A percentile compares a stretch with the other conserved stretches of the same genome.
phyloP scores from a whole-genome alignment of 352 stramenopile species.

The Phytopythium aichiense region DNA sequence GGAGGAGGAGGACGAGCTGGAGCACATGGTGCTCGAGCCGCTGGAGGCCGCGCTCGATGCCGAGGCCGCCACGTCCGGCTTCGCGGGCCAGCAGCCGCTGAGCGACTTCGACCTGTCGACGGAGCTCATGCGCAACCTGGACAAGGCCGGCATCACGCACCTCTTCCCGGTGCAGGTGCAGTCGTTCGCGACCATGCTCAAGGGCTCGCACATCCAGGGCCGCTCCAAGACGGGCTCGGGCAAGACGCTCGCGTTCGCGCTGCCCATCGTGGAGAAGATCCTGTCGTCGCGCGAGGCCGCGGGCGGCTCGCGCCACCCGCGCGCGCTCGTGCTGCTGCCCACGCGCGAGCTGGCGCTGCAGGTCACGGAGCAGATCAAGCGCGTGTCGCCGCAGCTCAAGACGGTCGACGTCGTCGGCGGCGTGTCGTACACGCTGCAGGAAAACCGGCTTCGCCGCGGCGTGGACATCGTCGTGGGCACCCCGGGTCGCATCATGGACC shows the following conservation, averaged over 20 bases:
- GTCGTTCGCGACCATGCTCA: constrained; percentile 82
- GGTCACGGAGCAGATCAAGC: constrained; percentile 90
- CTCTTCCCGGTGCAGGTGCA: constrained; percentile 81
- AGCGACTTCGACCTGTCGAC: constrained; percentile 62
- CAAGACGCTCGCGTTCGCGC: constrained; percentile 74
- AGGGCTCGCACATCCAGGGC: constrained; percentile 75
- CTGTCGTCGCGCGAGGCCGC: constrained; percentile 25
- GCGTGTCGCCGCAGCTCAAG: constrained; percentile 86
- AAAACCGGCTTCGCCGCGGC: constrained; percentile 85
- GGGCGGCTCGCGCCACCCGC: constrained; percentile 52
- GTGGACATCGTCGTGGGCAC: constrained; percentile 96
- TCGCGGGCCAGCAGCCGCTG: constrained; percentile 70
- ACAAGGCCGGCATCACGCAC: constrained; percentile 64
- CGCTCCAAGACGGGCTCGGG: constrained; percentile 80
- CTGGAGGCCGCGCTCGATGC: constrained; percentile 13
- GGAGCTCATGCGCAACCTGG: constrained; percentile 53
- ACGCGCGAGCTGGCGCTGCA: constrained; percentile 97
- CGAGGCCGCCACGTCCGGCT: constrained; percentile 27
- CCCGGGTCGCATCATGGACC: constrained; percentile 95
- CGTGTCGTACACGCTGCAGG: constrained; percentile 91
- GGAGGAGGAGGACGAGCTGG: constrained; percentile 23
- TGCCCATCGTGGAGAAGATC: constrained; percentile 79
- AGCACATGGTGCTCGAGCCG: constrained; percentile 47
- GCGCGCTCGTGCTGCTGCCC: constrained; percentile 93
- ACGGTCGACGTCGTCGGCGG: constrained; percentile 92